Percentiles rank a stretch among this genome's conserved stretches.
Conservation (phyloP, 2,329 filamentous ascomycete species). For the Pseudogymnoascus sp. region DNA sequence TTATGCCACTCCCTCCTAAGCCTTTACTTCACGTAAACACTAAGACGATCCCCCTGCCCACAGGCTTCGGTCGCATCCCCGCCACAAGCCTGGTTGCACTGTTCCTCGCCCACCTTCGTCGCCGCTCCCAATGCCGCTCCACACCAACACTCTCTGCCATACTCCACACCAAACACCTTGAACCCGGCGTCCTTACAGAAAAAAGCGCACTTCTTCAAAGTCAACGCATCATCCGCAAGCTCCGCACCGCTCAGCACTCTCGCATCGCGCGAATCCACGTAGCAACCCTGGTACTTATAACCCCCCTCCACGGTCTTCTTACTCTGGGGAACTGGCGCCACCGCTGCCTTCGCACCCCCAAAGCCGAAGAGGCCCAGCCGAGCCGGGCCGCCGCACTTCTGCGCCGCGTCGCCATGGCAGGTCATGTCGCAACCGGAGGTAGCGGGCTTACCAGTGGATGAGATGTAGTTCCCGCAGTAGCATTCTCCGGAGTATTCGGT, state of each 20-base stretch:
- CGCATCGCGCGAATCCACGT: neutral
- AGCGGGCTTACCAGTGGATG: neutral
- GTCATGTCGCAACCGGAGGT: slow-evolving; percentile 16
- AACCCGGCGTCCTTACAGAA: neutral
- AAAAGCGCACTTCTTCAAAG: neutral
- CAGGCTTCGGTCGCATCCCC: neutral
- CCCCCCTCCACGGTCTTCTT: neutral
- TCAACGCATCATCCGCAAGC: neutral
- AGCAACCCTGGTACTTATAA: neutral
- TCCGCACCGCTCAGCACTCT: neutral
- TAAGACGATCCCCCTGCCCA: neutral
- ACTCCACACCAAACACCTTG: neutral
- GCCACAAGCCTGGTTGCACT: neutral
- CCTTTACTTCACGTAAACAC: neutral
- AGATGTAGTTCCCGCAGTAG: slow-evolving; percentile 6
- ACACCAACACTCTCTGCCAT: neutral
- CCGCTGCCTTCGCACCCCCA: neutral
- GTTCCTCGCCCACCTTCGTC: neutral
- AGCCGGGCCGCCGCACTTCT: slow-evolving; percentile 17
- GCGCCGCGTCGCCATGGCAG: slow-evolving; percentile 13
- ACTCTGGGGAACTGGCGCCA: neutral
- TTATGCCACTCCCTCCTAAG: neutral
- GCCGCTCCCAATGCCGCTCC: neutral
- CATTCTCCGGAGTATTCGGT: slow-evolving; percentile 23
- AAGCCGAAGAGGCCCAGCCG: slow-evolving; percentile 11